These are phyloP conservation scores for Ceratocystis papillata DNA, from an alignment of 2,329 filamentous ascomycete species.

Conservation along the genomic window DNA sequence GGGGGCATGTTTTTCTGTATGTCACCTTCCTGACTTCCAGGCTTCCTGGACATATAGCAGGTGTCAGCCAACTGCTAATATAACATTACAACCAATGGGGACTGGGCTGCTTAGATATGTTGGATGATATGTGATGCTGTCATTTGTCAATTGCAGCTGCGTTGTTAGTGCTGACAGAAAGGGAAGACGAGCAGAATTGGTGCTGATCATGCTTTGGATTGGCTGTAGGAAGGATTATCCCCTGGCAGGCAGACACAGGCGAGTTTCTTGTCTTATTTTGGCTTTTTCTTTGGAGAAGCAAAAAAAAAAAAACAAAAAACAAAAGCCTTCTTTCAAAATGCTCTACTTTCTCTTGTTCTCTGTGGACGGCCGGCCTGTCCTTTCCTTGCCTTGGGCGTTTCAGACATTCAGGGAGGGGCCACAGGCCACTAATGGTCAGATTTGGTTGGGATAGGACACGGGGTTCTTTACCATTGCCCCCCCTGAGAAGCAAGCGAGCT, in stretches of 20 bases:
- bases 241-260: not conserved
- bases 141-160: not conserved
- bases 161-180: not conserved
- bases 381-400: constrained; percentile 11
- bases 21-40: constrained; percentile 1
- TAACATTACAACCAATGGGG: not conserved
- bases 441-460: constrained; percentile 3
- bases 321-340: not conserved
- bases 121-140: not conserved
- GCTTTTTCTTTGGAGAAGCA: not conserved
- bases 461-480: not conserved
- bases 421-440: not conserved
- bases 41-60: not conserved
- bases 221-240: not conserved
- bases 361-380: not conserved
- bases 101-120: not conserved
- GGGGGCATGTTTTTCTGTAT: not conserved
- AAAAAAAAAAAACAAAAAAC: not conserved
- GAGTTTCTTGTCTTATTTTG: not conserved
- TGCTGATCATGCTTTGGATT: constrained; percentile 2
- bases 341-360: not conserved
- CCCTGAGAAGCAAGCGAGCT: constrained; percentile 4
- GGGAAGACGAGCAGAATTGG: too few relatives aligned
- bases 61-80: not conserved
- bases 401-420: constrained; percentile 10